Percentiles rank a stretch among this genome's conserved stretches.
These are phyloP conservation scores for Neofusicoccum cordaticola DNA, from an alignment of 2,329 filamentous ascomycete genomes.

Conservation along the genomic window DNA sequence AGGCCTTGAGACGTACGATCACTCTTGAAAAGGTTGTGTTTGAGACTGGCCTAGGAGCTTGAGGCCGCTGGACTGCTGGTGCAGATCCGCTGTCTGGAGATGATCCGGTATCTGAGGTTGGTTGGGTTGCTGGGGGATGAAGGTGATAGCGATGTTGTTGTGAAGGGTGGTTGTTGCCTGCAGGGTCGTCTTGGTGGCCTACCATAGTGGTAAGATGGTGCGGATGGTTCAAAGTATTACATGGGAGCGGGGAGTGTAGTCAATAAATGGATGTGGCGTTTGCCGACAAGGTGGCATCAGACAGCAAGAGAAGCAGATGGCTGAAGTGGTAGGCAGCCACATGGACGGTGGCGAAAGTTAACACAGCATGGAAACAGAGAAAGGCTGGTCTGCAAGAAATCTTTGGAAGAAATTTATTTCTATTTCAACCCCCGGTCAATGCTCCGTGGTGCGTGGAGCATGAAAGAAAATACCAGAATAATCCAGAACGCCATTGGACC, in stretches of 20 bases:
- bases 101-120: too few relatives aligned
- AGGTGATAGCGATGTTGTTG: background rate
- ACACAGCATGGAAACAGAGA: background rate
- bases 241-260: background rate
- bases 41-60: too few relatives aligned
- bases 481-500: background rate
- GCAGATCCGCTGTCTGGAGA: too few relatives aligned
- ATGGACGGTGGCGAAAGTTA: background rate
- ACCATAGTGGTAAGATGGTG: background rate
- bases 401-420: background rate
- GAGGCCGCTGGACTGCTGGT: too few relatives aligned
- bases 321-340: background rate
- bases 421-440: background rate
- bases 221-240: background rate
- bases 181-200: background rate
- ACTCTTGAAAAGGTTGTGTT: too few relatives aligned
- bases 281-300: background rate
- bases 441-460: background rate
- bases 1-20: too few relatives aligned
- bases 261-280: background rate
- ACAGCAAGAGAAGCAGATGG: background rate
- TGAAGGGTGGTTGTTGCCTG: background rate
- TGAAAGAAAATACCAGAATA: conserved; percentile 2
- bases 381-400: too few relatives aligned
- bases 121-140: background rate